phyloP scores from a whole-genome alignment of 2,329 filamentous ascomycete species.

The Cercospora sp. region DNA sequence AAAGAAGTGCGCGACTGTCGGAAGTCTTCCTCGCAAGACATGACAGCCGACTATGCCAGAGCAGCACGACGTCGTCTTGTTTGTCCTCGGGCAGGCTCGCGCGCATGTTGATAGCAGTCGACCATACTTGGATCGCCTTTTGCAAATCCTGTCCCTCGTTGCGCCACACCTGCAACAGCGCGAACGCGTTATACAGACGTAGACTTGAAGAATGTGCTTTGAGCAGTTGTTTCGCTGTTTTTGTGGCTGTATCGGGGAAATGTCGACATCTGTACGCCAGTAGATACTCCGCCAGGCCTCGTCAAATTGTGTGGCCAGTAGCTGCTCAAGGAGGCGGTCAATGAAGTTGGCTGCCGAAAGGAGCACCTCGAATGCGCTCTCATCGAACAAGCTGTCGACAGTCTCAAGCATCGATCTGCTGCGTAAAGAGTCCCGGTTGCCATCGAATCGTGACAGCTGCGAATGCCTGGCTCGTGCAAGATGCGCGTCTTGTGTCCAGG shows the following conservation, averaged over 20 bases:
- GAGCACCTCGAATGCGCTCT: conserved; percentile 10
- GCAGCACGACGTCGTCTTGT: conserved; percentile 43
- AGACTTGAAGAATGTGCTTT: conserved; percentile 66
- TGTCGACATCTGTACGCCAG: conserved; percentile 66
- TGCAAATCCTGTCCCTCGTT: conserved; percentile 51
- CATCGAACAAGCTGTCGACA: conserved; percentile 16
- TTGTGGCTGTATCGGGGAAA: conserved; percentile 59
- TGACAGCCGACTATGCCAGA: conserved; percentile 69
- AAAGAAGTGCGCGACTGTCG: background rate
- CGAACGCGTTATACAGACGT: conserved; percentile 76
- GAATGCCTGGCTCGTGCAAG: background rate
- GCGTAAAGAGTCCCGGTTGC: background rate
- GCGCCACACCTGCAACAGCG: conserved; percentile 65
- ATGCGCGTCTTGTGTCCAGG: conserved; percentile 18
- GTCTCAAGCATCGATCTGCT: conserved; percentile 19
- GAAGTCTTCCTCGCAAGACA: conserved; percentile 45
- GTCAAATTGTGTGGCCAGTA: conserved; percentile 53
- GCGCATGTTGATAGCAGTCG: conserved; percentile 64
- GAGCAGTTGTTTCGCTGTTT: conserved; percentile 71
- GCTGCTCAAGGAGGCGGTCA: conserved; percentile 57
- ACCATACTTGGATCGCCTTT: conserved; percentile 64
- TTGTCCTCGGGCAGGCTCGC: conserved; percentile 42
- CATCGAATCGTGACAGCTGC: too few relatives aligned
- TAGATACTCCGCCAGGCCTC: conserved; percentile 66
- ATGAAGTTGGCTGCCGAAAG: conserved; percentile 30